Base-by-base conservation (phyloP, 148 eudicot genomes). In the Camellia japonica region DNA sequence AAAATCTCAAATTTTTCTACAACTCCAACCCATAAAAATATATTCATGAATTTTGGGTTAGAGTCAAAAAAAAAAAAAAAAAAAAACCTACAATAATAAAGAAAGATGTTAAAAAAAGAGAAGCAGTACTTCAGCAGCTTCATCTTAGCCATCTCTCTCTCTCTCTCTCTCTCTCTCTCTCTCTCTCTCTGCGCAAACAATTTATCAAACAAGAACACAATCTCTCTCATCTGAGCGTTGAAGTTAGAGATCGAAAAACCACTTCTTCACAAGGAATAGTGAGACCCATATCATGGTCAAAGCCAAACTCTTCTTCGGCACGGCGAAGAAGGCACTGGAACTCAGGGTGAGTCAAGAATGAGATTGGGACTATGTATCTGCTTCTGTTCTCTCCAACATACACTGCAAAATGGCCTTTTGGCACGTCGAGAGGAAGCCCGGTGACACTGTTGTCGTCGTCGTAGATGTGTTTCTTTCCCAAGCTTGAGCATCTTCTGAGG, bases 231-330 rank as follows among this genome's bases (percentile, higher is more conserved):
- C 89, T 70, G 69, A 92, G 87, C 94, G 88, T 88, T 20, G 98
- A 88, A 9, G 93, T 92, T 7, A 94, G 89, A 38, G 97, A 86
- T 7, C 83, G 87, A 68, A 94, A 94, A 77, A 89, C 97, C 8
- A 85, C 94, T 82, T 94, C 97, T 82, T 94, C 97, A 69, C 98
- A 94, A 38, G 98, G 98, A 75, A 94, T 87, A 0, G 93, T 91
- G 73, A 94, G 91, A 9, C 98, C 98, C 92, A 89, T 94, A 5
- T 89, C 88, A 68, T 94, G 95, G 75, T 83, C 87, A 81, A 94
- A 94, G 0, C 97, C 98, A 38, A 94, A 94, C 85, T 94, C 98
- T 58, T 94, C 97, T 56, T 92, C 98, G 2, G 98, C 98, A 16
- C 83, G 88, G 4, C 61, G 90, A 52, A 94, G 95, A 16, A 94